Evolutionary conservation across 2,329 filamentous ascomycete species (phyloP).

Genomic region (Corinectria fuckeliana): DNA sequence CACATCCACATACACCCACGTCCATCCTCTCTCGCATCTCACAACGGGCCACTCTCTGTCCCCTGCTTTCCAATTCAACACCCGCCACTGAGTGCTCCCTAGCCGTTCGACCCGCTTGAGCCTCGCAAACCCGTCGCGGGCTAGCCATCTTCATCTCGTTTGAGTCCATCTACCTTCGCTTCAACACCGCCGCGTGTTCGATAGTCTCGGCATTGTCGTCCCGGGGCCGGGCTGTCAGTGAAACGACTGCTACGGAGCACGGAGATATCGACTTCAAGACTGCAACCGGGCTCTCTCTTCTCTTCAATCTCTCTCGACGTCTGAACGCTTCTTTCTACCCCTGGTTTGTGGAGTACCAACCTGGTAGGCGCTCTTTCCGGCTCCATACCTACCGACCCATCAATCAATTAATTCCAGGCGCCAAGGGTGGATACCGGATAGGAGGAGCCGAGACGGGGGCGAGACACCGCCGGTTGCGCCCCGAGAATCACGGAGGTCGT

Average conservation of each 20-base stretch:
- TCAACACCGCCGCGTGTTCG: slow-evolving; percentile 22
- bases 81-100: slow-evolving; percentile 18
- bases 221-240: background rate
- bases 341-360: slow-evolving; percentile 10
- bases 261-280: background rate
- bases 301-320: background rate
- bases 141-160: slow-evolving; percentile 27
- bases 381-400: slow-evolving; percentile 6
- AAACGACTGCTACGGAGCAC: background rate
- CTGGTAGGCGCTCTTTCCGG: slow-evolving; percentile 6
- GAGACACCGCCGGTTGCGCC: slow-evolving; percentile 29
- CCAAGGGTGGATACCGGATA: slow-evolving; percentile 38
- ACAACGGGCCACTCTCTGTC: slow-evolving; percentile 7
- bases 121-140: slow-evolving; percentile 23
- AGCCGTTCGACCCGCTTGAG: slow-evolving; percentile 21
- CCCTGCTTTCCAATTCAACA: slow-evolving; percentile 7
- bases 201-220: slow-evolving; percentile 9
- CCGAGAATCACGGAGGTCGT: slow-evolving; percentile 35
- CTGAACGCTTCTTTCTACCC: slow-evolving; percentile 9
- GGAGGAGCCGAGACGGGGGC: slow-evolving; percentile 34
- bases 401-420: slow-evolving; percentile 16
- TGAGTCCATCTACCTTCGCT: slow-evolving; percentile 21
- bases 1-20: background rate
- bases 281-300: background rate
- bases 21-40: background rate